Evolutionary conservation across 805 yeast species (phyloP), one percentile per base, ranked within the genome.

Genomic region (Wickerhamomyces bovis): DNA sequence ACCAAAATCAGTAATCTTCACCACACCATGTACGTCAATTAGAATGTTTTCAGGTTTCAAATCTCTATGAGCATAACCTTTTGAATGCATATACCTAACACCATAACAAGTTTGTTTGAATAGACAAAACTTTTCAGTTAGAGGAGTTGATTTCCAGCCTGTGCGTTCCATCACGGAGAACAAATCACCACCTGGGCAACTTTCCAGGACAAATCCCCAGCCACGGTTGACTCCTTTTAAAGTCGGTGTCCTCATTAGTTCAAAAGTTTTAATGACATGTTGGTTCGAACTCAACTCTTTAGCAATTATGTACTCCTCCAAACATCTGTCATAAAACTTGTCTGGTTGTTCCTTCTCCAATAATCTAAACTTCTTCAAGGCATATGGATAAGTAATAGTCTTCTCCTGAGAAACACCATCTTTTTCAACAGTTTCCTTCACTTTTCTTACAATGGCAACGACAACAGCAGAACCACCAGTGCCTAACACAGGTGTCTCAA

Each of bases 151-250:
- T 55, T 75, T 78, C 88, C 89, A 85, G 15, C 80, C 81, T 0
- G 80, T 69, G 51, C 73, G 73, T 31, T 72, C 65, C 43, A 83
- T 76, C 42, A 78, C 58, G 46, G 73, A 70, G 56, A 80, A 80
- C 41, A 85, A 63, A 62, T 85, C 94, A 42, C 83, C 83, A 20
- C 76, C 78, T 19, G 64, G 65, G 54, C 88, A 83, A 44, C 65
- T 73, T 52, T 83, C 87, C 73, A 85, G 67, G 3, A 81, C 73
- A 61, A 85, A 76, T 3, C 92, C 94, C 94, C 94, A 85, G 2
- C 87, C 83, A 52, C 89, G 68, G 2, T 77, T 71, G 49, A 82
- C 62, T 39, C 64, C 68, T 6, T 72, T 70, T 19, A 78, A 74
- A 1, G 83, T 71, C 46, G 83, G 85, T 19, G 83, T 70, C 47